Evolutionary conservation across 2,329 filamentous ascomycete species (phyloP).

Genomic region (Fusarium robinianum): DNA sequence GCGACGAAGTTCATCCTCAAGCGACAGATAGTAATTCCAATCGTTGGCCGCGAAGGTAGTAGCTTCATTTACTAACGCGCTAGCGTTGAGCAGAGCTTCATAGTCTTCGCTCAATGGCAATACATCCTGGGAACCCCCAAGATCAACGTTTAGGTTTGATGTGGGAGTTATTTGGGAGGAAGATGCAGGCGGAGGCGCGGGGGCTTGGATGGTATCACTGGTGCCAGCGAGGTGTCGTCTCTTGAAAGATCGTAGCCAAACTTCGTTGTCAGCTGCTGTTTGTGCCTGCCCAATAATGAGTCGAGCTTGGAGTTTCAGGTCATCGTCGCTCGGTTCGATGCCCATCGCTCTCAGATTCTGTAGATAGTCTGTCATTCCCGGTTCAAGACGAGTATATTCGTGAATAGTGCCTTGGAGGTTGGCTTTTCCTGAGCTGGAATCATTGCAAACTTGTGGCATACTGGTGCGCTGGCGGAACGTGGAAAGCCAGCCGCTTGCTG

Average conservation of each 20-base stretch:
- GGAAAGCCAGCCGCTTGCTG: constrained; percentile 16
- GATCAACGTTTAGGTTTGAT: background rate
- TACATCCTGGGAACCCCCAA: background rate
- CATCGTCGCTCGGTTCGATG: constrained; percentile 21
- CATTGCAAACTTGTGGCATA: background rate
- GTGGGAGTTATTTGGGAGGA: background rate
- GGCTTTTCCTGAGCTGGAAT: background rate
- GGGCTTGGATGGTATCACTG: background rate
- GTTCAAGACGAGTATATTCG: constrained; percentile 23
- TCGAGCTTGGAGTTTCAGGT: constrained; percentile 22
- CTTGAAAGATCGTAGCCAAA: constrained; percentile 28
- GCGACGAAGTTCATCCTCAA: constrained; percentile 17
- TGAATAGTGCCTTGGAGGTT: constrained; percentile 10
- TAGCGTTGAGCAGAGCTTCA: constrained; percentile 7
- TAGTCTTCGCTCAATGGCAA: background rate
- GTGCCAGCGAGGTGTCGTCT: constrained; percentile 17
- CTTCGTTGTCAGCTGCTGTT: constrained; percentile 22
- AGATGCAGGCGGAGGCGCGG: background rate
- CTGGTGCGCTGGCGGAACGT: constrained; percentile 13
- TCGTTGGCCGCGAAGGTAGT: constrained; percentile 21
- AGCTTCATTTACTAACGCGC: constrained; percentile 14
- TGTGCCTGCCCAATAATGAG: constrained; percentile 19
- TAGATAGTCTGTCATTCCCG: constrained; percentile 17
- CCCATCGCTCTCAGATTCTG: constrained; percentile 9
- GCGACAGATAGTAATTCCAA: constrained; percentile 20